These are phyloP conservation scores for Xylariales sp. DNA, from an alignment of 2,329 filamentous ascomycete genomes.

Conservation along the genomic window DNA sequence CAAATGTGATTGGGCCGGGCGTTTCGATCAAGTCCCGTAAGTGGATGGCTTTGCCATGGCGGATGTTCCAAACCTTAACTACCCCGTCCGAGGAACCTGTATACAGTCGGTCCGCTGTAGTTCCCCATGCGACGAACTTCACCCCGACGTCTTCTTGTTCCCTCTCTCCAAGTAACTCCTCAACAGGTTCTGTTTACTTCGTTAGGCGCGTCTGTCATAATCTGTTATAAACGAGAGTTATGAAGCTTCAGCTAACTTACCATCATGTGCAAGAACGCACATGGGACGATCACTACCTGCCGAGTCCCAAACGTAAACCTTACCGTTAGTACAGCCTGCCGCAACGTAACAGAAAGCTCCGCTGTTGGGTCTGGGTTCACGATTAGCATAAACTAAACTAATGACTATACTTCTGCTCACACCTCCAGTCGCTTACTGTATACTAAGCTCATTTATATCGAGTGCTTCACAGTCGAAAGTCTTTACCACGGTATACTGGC, in stretches of 20 bases:
- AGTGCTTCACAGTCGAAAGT: conserved; percentile 54
- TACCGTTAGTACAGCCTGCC: conserved; percentile 58
- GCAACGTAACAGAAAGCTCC: conserved; percentile 47
- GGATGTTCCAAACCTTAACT: conserved; percentile 60
- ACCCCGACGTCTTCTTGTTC: conserved; percentile 57
- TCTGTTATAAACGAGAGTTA: no score
- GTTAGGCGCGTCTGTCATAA: conserved; percentile 6
- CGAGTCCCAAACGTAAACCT: conserved; percentile 61
- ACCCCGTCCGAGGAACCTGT: conserved; percentile 61
- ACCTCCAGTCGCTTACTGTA: conserved; percentile 33
- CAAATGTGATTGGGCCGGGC: conserved; percentile 52
- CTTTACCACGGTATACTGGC: conserved; percentile 42
- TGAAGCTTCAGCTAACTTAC: conserved; percentile 19
- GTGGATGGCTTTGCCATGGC: conserved; percentile 35
- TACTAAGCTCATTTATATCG: conserved; percentile 60
- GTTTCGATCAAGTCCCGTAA: conserved; percentile 51
- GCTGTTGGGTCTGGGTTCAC: conserved; percentile 55
- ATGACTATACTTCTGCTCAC: background rate
- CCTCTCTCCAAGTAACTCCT: conserved; percentile 36
- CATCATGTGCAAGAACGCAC: conserved; percentile 51
- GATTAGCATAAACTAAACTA: background rate
- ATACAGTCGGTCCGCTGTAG: conserved; percentile 52
- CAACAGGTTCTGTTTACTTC: conserved; percentile 17
- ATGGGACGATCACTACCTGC: conserved; percentile 49
- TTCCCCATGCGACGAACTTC: conserved; percentile 61